phyloP scores from a whole-genome alignment of 441 rosid genomes.

The Gossypium gossypioides region DNA sequence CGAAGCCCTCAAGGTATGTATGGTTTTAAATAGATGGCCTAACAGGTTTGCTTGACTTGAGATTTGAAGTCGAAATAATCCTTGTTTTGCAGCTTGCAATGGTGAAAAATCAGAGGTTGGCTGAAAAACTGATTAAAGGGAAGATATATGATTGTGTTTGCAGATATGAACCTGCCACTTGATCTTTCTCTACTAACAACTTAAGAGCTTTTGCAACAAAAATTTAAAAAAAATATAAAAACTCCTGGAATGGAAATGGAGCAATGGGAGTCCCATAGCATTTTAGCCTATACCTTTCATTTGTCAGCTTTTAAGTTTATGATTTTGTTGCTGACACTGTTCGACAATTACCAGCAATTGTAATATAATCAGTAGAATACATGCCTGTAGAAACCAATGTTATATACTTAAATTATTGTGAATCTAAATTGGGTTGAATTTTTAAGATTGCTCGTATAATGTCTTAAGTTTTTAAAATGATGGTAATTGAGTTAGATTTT shows the following conservation, averaged over 20 bases:
- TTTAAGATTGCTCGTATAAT: no score
- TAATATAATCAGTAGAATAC: background rate
- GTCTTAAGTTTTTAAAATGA: no score
- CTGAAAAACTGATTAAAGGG: slow-evolving; percentile 77
- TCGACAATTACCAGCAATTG: background rate
- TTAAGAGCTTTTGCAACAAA: background rate
- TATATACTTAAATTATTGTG: background rate
- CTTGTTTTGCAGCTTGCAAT: slow-evolving; percentile 70
- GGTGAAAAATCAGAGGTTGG: slow-evolving; percentile 98
- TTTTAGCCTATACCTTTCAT: background rate
- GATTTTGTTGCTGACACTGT: background rate
- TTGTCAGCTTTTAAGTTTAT: background rate
- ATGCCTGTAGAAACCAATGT: background rate
- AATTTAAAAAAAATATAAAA: background rate
- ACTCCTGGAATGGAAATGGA: background rate
- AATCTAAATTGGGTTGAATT: background rate
- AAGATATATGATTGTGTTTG: slow-evolving; percentile 84
- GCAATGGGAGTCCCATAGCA: background rate
- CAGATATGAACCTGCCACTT: slow-evolving; percentile 63
- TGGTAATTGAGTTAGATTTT: no score
- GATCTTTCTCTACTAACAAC: background rate
- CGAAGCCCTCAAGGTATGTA: slow-evolving; percentile 74
- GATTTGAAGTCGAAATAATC: slow-evolving; percentile 5
- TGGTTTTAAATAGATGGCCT: background rate
- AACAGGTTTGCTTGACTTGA: background rate